These are phyloP conservation scores for Pestalotiopsis sp. DNA, from an alignment of 2,329 filamentous ascomycete species.

Conservation along the genomic window DNA sequence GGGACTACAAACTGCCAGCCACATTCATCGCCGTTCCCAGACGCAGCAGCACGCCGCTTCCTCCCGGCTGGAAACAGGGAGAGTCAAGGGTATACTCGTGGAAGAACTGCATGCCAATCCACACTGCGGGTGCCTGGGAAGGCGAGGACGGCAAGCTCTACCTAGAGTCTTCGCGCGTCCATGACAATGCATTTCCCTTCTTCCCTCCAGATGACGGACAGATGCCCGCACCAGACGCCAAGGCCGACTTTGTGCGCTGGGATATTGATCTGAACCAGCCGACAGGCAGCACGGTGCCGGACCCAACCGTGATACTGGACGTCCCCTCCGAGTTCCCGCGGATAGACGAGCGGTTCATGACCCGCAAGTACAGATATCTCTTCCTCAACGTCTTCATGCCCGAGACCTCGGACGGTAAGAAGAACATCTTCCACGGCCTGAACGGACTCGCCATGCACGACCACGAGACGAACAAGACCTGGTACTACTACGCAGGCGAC, in stretches of 20 bases:
- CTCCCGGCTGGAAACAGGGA: conserved; percentile 12
- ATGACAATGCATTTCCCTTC: not conserved
- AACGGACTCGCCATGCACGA: conserved; percentile 1
- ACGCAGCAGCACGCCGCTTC: conserved; percentile 17
- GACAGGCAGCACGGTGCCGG: not conserved
- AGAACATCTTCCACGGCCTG: conserved; percentile 1
- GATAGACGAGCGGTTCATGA: not conserved
- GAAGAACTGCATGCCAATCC: conserved; percentile 38
- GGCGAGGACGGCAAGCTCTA: conserved; percentile 27
- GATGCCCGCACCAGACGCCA: not conserved
- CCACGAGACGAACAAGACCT: not conserved
- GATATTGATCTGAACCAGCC: not conserved
- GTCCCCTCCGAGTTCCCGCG: not conserved
- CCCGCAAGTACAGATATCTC: not conserved
- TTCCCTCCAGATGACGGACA: not conserved
- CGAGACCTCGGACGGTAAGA: not conserved
- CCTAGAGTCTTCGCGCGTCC: not conserved
- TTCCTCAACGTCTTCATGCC: conserved; percentile 1
- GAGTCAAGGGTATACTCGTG: conserved; percentile 26
- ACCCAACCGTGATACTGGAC: not conserved
- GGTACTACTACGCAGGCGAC: not conserved
- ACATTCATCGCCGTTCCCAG: conserved; percentile 23
- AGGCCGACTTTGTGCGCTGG: not conserved
- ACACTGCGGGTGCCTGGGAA: conserved; percentile 46
- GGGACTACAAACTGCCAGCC: conserved; percentile 25